Percentiles rank a stretch among this genome's conserved stretches.
Evolutionary conservation across 1,139 yeast genomes (phyloP).

Genomic region (Debaryomyces sp.): DNA sequence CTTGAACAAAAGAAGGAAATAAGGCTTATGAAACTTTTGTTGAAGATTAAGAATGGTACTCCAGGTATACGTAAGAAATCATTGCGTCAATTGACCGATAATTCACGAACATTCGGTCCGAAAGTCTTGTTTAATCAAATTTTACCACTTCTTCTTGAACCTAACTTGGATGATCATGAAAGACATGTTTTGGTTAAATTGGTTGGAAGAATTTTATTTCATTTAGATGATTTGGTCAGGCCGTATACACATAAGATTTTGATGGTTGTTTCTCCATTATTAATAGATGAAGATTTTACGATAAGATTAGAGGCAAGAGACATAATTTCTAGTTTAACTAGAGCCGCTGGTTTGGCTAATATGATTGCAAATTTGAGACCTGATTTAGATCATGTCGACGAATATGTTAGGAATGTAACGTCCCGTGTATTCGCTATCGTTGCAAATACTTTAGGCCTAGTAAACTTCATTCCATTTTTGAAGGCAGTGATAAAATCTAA

Average conservation of each 20-base stretch:
- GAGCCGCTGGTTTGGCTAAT: conserved; percentile 80
- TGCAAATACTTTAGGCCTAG: conserved; percentile 78
- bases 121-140: conserved; percentile 66
- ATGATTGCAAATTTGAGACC: conserved; percentile 80
- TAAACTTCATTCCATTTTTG: conserved; percentile 72
- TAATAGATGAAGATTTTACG: conserved; percentile 77
- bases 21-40: conserved; percentile 61
- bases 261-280: conserved; percentile 74
- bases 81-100: conserved; percentile 65
- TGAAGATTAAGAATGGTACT: conserved; percentile 78
- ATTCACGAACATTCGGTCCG: conserved; percentile 70
- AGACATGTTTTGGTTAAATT: conserved; percentile 80
- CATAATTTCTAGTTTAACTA: conserved; percentile 70
- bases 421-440: conserved; percentile 85
- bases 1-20: conserved; percentile 62
- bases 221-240: conserved; percentile 62
- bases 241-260: conserved; percentile 78
- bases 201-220: conserved; percentile 67
- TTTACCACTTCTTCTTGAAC: conserved; percentile 75
- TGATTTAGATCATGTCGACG: conserved; percentile 82
- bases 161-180: conserved; percentile 77
- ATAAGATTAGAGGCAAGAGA: conserved; percentile 81
- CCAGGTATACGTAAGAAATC: conserved; percentile 71
- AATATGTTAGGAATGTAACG: conserved; percentile 75
- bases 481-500: conserved; percentile 80